Evolutionary conservation across 228 moss, liverwort and hornwort genomes (phyloP), one percentile per base, ranked within the genome.

Genomic region (Sphagnum fallax): DNA sequence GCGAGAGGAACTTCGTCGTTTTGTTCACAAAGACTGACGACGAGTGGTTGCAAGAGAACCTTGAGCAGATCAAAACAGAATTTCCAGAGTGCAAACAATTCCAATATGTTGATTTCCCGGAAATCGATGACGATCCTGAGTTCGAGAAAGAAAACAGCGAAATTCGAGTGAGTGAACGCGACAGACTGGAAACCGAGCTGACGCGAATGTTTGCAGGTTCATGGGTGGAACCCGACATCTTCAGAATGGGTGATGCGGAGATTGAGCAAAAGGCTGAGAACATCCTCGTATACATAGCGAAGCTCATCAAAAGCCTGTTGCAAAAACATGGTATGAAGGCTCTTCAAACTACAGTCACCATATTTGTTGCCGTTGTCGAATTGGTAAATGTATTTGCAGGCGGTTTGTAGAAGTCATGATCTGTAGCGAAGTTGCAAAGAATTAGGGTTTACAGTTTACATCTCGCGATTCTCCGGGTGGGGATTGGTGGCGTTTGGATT

Each of bases 1-100:
- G 55, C 0, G 72, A 75, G 68, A 12, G 61, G 13, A 69, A 72
- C 61, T 75, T 66, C 6, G 66, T 69, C 6, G 62, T 75, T 4
- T 49, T 71, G 72, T 47, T 65, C 65, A 57, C 69, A 18, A 65
- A 61, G 7, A 51, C 49, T 6, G 61, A 70, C 4, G 14, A 61
- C 0, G 16, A 13, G 0, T 70, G 69, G 69, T 51, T 52, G 48
- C 47, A 65, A 0, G 18, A 51, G 6, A 58, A 75, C 6, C 50
- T 53, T 5, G 60, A 6, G 10, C 14, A 6, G 5, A 66, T 62
- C 52, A 48, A 66, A 48, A 14, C 12, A 50, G 69, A 47, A 4
- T 69, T 69, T 15, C 8, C 32, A 48, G 69, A 12, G 11, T 69
- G 69, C 47, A 53, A 65, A 15, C 57, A 5, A 53, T 67, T 59